A percentile compares a stretch with the other conserved stretches of the same genome.
Evolutionary conservation across 805 yeast genomes (phyloP).

Genomic region (Monosporozyma unispora): DNA sequence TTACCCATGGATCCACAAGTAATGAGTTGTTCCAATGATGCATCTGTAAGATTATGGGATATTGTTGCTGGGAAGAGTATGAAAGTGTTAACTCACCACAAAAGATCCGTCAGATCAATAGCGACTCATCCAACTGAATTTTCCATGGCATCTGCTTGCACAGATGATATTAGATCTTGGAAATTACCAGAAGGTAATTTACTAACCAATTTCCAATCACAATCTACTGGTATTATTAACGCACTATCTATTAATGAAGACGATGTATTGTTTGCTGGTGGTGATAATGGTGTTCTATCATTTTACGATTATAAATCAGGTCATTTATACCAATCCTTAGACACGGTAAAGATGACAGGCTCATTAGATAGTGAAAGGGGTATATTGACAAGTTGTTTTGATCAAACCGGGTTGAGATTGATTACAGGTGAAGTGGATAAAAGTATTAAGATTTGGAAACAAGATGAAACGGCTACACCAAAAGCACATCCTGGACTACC

Average conservation of each 20-base stretch:
- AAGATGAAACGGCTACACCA: conserved; percentile 30
- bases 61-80: conserved; percentile 61
- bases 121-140: conserved; percentile 58
- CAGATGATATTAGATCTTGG: conserved; percentile 81
- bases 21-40: conserved; percentile 73
- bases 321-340: conserved; percentile 43
- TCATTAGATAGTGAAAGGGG: conserved; percentile 59
- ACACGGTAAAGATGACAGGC: conserved; percentile 58
- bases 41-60: conserved; percentile 87
- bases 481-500: conserved; percentile 24
- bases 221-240: conserved; percentile 44
- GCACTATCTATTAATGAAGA: conserved; percentile 53
- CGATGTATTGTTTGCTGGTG: conserved; percentile 68
- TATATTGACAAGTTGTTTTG: conserved; percentile 64
- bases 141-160: conserved; percentile 72
- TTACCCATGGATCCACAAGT: conserved; percentile 79
- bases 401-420: conserved; percentile 68
- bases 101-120: conserved; percentile 69
- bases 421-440: conserved; percentile 90
- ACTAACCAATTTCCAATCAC: conserved; percentile 44
- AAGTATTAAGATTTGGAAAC: conserved; percentile 67
- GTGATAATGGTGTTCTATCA: conserved; percentile 70
- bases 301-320: conserved; percentile 77
- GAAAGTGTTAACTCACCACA: conserved; percentile 74
- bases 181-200: conserved; percentile 67